Evolutionary conservation across 805 yeast genomes (phyloP).

Genomic region (Wickerhamiella nectarea): DNA sequence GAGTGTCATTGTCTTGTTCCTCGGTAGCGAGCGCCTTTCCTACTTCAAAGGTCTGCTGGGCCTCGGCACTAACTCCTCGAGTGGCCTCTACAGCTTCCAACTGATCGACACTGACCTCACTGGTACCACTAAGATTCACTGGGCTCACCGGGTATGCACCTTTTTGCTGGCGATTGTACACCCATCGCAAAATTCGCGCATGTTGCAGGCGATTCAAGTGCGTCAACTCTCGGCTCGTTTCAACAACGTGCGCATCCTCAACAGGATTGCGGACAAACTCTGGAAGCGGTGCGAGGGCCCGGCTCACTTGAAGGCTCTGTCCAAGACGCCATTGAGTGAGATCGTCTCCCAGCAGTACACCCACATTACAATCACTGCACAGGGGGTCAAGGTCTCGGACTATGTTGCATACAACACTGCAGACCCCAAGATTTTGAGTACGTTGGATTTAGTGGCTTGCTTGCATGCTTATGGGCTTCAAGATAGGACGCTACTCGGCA

Average conservation of each 20-base stretch:
- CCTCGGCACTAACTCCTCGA: background rate
- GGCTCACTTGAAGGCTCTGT: background rate
- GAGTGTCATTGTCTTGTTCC: background rate
- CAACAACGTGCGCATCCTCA: background rate
- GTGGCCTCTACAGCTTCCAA: constrained; percentile 3
- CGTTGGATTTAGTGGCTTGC: constrained; percentile 2
- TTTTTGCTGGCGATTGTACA: background rate
- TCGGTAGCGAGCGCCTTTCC: background rate
- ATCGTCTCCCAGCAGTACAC: background rate
- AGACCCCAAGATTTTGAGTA: constrained; percentile 2
- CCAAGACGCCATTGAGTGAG: constrained; percentile 1
- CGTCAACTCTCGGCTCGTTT: background rate
- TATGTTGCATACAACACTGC: background rate
- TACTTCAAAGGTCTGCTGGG: constrained; percentile 1
- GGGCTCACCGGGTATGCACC: background rate
- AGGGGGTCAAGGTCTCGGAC: constrained; percentile 1
- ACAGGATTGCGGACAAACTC: background rate
- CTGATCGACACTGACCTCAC: constrained; percentile 3
- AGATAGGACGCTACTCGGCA: background rate
- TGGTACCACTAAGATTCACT: background rate
- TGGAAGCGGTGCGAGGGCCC: background rate
- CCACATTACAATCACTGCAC: background rate
- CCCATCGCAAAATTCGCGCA: constrained; percentile 5
- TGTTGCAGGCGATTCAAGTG: constrained; percentile 10
- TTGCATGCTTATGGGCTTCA: constrained; percentile 1